Conservation (phyloP, 2,329 filamentous ascomycete species). For the Scedosporium apiospermum region DNA sequence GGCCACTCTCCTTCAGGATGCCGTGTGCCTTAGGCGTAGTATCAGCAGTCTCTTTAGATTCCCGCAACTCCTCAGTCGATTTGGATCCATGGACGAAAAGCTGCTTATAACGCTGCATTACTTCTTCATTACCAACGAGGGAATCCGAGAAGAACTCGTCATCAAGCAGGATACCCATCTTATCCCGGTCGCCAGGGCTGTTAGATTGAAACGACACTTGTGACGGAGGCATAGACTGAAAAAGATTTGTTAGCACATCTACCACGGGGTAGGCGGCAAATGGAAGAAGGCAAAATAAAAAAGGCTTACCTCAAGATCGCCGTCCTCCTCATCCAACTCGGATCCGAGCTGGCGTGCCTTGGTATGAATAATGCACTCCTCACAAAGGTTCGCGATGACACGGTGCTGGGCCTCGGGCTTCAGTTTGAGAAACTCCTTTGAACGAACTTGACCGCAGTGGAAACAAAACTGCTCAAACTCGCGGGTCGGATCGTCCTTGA, state of each 20-base stretch:
- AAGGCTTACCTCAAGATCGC: neutral
- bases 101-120: neutral
- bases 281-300: neutral
- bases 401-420: neutral
- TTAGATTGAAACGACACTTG: neutral
- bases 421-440: neutral
- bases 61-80: neutral
- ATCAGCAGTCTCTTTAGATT: neutral
- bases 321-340: slow-evolving; percentile 9
- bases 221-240: neutral
- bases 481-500: neutral
- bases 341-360: slow-evolving; percentile 6
- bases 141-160: slow-evolving; percentile 1
- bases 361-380: neutral
- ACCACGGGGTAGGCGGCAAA: neutral
- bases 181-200: neutral
- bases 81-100: neutral
- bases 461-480: slow-evolving; percentile 2
- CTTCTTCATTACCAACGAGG: neutral
- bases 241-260: neutral
- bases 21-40: neutral
- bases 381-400: neutral
- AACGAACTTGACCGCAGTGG: slow-evolving; percentile 5
- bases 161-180: neutral
- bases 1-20: neutral